Evolutionary conservation across 306 rosid species (phyloP), one percentile per base, ranked within the genome.

Genomic region (Heteromeles arbutifolia): DNA sequence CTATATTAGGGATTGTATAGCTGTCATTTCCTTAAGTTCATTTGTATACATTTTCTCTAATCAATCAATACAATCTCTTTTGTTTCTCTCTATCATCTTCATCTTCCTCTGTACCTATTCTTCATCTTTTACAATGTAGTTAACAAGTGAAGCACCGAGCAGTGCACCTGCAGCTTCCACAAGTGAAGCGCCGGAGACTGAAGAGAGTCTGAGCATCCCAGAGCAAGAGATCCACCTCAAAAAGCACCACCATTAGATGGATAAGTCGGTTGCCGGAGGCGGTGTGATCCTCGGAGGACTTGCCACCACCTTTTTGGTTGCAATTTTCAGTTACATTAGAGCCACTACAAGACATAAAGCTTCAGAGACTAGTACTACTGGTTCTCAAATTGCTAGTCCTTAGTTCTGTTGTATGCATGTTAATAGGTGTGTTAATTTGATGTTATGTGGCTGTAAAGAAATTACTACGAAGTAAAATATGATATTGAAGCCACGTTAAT

Each of bases 281-380:
- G 94, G 92, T 11, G 90, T 93, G 74, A 91, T 93, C 50, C 91
- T 93, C 41, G 98, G 96, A 67, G 97, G 98, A 70, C 90, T 93
- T 74, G 97, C 89, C 29, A 83, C 93, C 12, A 87, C 97, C 6
- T 93, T 93, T 69, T 52, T 85, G 79, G 91, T 91, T 53, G 80
- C 91, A 1, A 56, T 93, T 83, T 85, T 84, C 54, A 90, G 98
- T 74, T 93, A 91, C 83, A 91, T 91, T 24, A 90, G 82, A 90
- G 97, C 90, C 13, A 93, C 97, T 4, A 34, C 82, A n/a, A 88
- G 85, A 63, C 79, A 81, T 75, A 81, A 85, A 63, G 19, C 8
- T 50, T 50, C 73, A 53, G 87, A 77, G 43, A 70, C 75, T 31
- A 19, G 15, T 28, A n/a, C 24, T n/a, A 11, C 41, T n/a, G 32